Conservation (phyloP, 2,329 filamentous ascomycete species). For the Penicillium psychrosexuale region DNA sequence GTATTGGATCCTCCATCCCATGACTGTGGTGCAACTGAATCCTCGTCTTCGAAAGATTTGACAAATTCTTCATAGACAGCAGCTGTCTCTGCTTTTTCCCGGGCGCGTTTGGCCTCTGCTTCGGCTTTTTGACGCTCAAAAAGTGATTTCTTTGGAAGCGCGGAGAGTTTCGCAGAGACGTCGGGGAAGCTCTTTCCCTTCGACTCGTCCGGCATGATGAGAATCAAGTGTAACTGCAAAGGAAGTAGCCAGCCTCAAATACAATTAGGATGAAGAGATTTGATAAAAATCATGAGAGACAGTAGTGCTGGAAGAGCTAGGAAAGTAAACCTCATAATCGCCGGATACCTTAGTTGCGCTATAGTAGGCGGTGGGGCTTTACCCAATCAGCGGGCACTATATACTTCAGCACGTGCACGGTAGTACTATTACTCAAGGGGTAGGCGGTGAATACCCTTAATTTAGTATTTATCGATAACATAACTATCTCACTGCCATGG, state of each 20-base stretch:
- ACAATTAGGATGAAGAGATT: not conserved
- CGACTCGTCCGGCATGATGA: conserved; percentile 38
- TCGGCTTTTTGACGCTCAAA: conserved; percentile 89
- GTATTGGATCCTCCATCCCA: conserved; percentile 25
- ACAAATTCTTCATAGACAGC: conserved; percentile 85
- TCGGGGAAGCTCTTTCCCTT: conserved; percentile 60
- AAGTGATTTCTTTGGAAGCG: conserved; percentile 76
- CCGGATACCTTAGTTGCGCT: too few relatives aligned
- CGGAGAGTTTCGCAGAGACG: conserved; percentile 72
- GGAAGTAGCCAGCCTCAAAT: not conserved
- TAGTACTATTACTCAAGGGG: not conserved
- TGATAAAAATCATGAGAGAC: not conserved
- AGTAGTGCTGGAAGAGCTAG: not conserved
- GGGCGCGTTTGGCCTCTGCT: conserved; percentile 78
- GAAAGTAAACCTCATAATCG: not conserved
- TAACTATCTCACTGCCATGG: too few relatives aligned
- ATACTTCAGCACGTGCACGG: not conserved
- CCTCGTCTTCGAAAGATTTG: conserved; percentile 60
- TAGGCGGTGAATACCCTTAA: not conserved
- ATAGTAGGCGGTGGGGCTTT: not conserved
- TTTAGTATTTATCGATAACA: too few relatives aligned
- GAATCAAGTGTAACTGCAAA: conserved; percentile 24
- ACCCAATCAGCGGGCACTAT: not conserved
- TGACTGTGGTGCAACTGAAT: conserved; percentile 15
- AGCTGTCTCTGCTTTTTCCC: conserved; percentile 82